These are phyloP conservation scores for Sporothrix brunneoviolacea DNA, from an alignment of 2,329 filamentous ascomycete genomes.

Conservation along the genomic window DNA sequence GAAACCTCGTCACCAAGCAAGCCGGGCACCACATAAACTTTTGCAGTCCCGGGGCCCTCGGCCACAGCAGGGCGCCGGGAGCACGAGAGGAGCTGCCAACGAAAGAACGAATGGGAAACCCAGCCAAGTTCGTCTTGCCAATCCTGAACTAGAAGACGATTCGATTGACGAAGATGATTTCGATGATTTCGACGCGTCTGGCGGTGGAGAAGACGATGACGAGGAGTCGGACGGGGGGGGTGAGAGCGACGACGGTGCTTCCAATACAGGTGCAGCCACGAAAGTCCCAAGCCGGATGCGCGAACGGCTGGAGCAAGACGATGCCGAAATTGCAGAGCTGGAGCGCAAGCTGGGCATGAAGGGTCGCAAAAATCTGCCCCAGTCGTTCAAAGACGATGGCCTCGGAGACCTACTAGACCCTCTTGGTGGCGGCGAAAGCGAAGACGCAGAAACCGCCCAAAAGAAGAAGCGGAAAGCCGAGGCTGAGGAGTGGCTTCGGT, in stretches of 20 bases:
- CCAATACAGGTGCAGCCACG: neutral
- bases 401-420: constrained; percentile 63
- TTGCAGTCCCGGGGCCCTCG: neutral
- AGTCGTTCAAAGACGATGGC: constrained; percentile 74
- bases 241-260: constrained; percentile 15
- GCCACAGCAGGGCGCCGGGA: neutral
- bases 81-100: neutral
- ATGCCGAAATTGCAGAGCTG: constrained; percentile 78
- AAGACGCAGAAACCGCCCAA: constrained; percentile 43
- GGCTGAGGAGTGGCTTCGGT: constrained; percentile 54
- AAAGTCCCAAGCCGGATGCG: constrained; percentile 36
- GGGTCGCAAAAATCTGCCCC: constrained; percentile 65
- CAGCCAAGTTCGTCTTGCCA: neutral
- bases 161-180: constrained; percentile 9
- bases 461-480: constrained; percentile 55
- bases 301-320: constrained; percentile 67
- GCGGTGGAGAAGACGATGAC: no score
- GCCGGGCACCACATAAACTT: neutral
- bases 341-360: constrained; percentile 85
- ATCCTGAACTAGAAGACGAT: constrained; percentile 7
- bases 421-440: constrained; percentile 39
- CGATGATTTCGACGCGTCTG: neutral
- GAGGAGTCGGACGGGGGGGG: constrained; percentile 20
- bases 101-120: neutral
- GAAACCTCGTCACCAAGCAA: constrained; percentile 34